These are phyloP conservation scores for Monascus ruber DNA, from an alignment of 2,329 filamentous ascomycete genomes.

Conservation along the genomic window DNA sequence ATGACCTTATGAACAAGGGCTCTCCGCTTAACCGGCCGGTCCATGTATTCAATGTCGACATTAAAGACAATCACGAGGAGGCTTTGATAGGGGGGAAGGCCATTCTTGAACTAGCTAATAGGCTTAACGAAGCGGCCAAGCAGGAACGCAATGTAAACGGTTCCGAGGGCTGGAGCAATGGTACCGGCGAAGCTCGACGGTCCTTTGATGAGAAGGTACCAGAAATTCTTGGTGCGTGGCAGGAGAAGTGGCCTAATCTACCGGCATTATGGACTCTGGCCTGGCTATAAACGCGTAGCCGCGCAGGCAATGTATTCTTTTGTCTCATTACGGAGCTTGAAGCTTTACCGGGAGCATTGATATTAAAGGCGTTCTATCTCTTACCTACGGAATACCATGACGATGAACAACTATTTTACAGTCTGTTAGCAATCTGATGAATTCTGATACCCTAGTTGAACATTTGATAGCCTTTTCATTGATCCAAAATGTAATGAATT, in stretches of 20 bases:
- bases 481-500: too few relatives aligned
- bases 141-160: constrained; percentile 63
- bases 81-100: constrained; percentile 80
- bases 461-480: too few relatives aligned
- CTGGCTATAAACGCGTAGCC: constrained; percentile 56
- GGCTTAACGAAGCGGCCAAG: constrained; percentile 65
- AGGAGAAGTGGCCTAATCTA: constrained; percentile 84
- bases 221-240: constrained; percentile 83
- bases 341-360: too few relatives aligned
- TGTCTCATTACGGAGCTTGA: too few relatives aligned
- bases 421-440: too few relatives aligned
- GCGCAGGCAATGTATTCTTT: too few relatives aligned
- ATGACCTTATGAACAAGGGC: constrained; percentile 79
- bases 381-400: too few relatives aligned
- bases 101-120: constrained; percentile 81
- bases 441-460: too few relatives aligned
- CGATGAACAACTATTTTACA: too few relatives aligned
- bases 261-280: constrained; percentile 89
- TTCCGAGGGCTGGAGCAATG: constrained; percentile 56
- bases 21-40: constrained; percentile 82
- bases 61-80: constrained; percentile 96
- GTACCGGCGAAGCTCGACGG: constrained; percentile 52
- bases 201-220: constrained; percentile 90
- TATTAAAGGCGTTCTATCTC: too few relatives aligned
- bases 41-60: constrained; percentile 97